Evolutionary conservation across 2,329 filamentous ascomycete species (phyloP).

Genomic region (Geosmithia putterillii): DNA sequence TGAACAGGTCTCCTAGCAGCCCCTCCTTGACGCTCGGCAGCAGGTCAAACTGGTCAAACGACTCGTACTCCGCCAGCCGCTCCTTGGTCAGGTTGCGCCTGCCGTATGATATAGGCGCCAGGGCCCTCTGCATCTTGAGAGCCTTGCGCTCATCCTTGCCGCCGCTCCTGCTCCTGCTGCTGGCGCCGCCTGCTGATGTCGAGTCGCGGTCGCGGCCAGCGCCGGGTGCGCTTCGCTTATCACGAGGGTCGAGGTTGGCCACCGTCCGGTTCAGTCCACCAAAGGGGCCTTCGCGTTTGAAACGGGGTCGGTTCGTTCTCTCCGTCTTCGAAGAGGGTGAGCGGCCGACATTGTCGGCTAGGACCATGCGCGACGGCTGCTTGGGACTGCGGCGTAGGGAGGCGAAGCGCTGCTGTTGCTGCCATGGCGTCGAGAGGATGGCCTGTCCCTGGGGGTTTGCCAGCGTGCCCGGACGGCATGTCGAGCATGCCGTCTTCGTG

Average conservation of each 20-base stretch:
- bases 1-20: slow-evolving; percentile 60
- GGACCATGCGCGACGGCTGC: slow-evolving; percentile 42
- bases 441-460: too few relatives aligned
- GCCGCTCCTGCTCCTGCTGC: slow-evolving; percentile 15
- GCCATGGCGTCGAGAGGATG: too few relatives aligned
- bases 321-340: slow-evolving; percentile 10
- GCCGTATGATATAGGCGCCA: slow-evolving; percentile 67
- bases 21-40: slow-evolving; percentile 60
- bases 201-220: slow-evolving; percentile 6
- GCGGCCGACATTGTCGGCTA: slow-evolving; percentile 39
- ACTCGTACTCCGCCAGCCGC: slow-evolving; percentile 53
- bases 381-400: slow-evolving; percentile 10
- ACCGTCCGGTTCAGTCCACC: slow-evolving; percentile 43
- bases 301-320: slow-evolving; percentile 11
- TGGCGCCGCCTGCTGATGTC: too few relatives aligned
- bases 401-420: slow-evolving; percentile 23
- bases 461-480: slow-evolving; percentile 6
- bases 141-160: slow-evolving; percentile 47
- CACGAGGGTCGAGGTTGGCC: slow-evolving; percentile 21
- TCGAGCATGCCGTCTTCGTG: slow-evolving; percentile 8
- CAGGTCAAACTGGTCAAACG: slow-evolving; percentile 72
- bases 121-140: slow-evolving; percentile 81
- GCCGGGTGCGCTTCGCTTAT: not conserved
- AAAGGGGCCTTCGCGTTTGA: slow-evolving; percentile 35
- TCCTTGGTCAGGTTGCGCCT: slow-evolving; percentile 41